Evolutionary conservation across 345 rosid species (phyloP).

Genomic region (Anastatica hierochuntica): DNA sequence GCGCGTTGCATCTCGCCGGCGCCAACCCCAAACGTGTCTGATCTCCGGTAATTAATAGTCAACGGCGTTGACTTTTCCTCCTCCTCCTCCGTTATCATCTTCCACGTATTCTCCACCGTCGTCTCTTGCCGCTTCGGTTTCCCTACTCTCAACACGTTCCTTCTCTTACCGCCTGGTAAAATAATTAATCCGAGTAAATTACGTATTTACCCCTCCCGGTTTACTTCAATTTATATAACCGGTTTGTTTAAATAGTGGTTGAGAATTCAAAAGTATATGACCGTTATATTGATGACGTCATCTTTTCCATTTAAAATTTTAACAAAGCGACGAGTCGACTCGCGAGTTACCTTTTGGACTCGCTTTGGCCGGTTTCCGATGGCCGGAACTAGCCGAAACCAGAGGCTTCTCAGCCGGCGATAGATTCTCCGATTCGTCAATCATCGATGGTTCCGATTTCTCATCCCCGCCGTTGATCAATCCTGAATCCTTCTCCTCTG

Average conservation of each 20-base stretch:
- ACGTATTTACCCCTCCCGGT: neutral
- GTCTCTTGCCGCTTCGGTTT: slow-evolving; percentile 14
- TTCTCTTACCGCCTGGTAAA: neutral
- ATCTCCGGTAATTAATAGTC: slow-evolving; percentile 38
- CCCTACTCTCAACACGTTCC: slow-evolving; percentile 10
- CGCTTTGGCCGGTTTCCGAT: slow-evolving; percentile 26
- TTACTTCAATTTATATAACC: no score
- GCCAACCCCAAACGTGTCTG: slow-evolving; percentile 16
- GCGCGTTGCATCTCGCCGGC: slow-evolving; percentile 1
- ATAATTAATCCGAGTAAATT: neutral
- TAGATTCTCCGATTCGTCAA: slow-evolving; percentile 23
- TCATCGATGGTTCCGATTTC: slow-evolving; percentile 24
- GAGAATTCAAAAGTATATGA: slow-evolving; percentile 11
- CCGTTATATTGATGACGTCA: slow-evolving; percentile 15
- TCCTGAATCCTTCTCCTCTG: neutral
- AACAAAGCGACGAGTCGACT: neutral
- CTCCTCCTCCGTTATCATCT: slow-evolving; percentile 26
- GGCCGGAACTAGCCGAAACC: slow-evolving; percentile 9
- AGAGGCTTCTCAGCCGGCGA: slow-evolving; percentile 41
- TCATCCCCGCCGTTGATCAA: slow-evolving; percentile 25
- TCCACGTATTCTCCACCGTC: slow-evolving; percentile 1
- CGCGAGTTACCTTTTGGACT: slow-evolving; percentile 45
- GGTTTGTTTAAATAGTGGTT: neutral
- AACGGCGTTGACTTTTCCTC: slow-evolving; percentile 41
- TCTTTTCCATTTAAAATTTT: no score